Evolutionary conservation across 2,329 filamentous ascomycete genomes (phyloP).

Genomic region (Diaporthe eres): DNA sequence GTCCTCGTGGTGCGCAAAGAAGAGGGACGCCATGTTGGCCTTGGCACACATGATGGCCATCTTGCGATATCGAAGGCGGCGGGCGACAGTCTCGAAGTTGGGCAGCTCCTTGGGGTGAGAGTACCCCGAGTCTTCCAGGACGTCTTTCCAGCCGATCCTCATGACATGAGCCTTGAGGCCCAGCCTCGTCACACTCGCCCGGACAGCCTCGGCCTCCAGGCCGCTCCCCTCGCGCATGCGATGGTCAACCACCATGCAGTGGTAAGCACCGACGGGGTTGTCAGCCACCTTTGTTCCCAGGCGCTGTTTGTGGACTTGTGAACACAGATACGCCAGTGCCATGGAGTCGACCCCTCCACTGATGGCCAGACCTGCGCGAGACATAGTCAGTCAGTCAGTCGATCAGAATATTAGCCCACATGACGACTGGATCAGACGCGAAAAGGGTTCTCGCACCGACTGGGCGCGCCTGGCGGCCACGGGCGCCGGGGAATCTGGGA

Average conservation of each 20-base stretch:
- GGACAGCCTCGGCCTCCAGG: constrained; percentile 66
- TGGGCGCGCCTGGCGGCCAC: constrained; percentile 51
- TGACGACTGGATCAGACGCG: not conserved
- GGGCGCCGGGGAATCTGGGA: constrained; percentile 63
- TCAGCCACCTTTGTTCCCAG: constrained; percentile 58
- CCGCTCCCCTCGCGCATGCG: constrained; percentile 65
- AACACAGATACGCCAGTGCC: constrained; percentile 86
- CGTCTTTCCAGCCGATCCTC: constrained; percentile 65
- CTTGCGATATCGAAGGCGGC: constrained; percentile 79
- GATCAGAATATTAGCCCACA: not conserved
- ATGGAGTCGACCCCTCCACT: constrained; percentile 99
- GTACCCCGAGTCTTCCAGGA: constrained; percentile 44
- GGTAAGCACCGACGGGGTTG: constrained; percentile 57
- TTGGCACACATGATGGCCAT: constrained; percentile 74
- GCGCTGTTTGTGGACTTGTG: constrained; percentile 56
- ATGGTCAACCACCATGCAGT: constrained; percentile 71
- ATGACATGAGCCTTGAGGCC: constrained; percentile 49
- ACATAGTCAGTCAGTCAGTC: not conserved
- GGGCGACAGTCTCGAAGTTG: constrained; percentile 84
- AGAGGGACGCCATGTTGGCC: constrained; percentile 68
- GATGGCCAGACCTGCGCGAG: constrained; percentile 76
- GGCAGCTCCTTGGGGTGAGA: constrained; percentile 58
- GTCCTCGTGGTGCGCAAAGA: constrained; percentile 89
- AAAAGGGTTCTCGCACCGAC: constrained; percentile 56
- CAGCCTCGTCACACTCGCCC: constrained; percentile 51